Evolutionary conservation across 2,329 filamentous ascomycete genomes (phyloP).

Genomic region (Chaetomiaceae sp.): DNA sequence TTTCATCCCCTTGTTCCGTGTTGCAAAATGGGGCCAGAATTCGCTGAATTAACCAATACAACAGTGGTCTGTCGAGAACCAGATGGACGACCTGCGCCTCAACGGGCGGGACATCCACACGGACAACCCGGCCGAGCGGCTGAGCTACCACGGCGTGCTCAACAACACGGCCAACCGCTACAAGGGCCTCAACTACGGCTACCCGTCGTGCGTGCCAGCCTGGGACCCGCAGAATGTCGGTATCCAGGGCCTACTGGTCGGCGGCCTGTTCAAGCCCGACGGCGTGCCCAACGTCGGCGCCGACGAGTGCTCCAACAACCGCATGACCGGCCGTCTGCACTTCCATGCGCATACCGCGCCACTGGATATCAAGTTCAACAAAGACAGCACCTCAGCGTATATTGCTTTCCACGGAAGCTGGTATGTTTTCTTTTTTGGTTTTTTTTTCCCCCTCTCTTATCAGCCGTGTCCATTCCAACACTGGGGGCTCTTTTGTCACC

Average conservation of each 20-base stretch:
- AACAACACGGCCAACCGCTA: slow-evolving; percentile 42
- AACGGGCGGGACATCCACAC: slow-evolving; percentile 50
- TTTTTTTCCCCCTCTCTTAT: slow-evolving; percentile 5
- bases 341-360: slow-evolving; percentile 58
- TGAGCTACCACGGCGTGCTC: slow-evolving; percentile 61
- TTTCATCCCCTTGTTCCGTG: background rate
- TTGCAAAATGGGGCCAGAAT: background rate
- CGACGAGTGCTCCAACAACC: slow-evolving; percentile 30
- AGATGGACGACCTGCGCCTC: slow-evolving; percentile 54
- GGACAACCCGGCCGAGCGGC: slow-evolving; percentile 60
- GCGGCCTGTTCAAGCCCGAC: slow-evolving; percentile 31
- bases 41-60: too few relatives aligned
- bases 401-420: slow-evolving; percentile 61
- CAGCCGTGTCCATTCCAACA: background rate
- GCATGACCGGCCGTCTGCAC: slow-evolving; percentile 42
- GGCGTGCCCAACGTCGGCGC: slow-evolving; percentile 26
- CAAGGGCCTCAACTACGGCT: slow-evolving; percentile 53
- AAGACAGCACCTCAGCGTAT: slow-evolving; percentile 51
- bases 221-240: slow-evolving; percentile 39
- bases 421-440: slow-evolving; percentile 17
- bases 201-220: slow-evolving; percentile 44
- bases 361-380: slow-evolving; percentile 59
- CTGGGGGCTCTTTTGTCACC: too few relatives aligned
- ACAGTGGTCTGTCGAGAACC: slow-evolving; percentile 56
- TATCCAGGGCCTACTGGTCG: slow-evolving; percentile 30